Percentiles rank a stretch among this genome's conserved stretches.
These are phyloP conservation scores for Durusdinium trenchii DNA, from an alignment of 73 alveolate genomes.

Conservation along the genomic window DNA sequence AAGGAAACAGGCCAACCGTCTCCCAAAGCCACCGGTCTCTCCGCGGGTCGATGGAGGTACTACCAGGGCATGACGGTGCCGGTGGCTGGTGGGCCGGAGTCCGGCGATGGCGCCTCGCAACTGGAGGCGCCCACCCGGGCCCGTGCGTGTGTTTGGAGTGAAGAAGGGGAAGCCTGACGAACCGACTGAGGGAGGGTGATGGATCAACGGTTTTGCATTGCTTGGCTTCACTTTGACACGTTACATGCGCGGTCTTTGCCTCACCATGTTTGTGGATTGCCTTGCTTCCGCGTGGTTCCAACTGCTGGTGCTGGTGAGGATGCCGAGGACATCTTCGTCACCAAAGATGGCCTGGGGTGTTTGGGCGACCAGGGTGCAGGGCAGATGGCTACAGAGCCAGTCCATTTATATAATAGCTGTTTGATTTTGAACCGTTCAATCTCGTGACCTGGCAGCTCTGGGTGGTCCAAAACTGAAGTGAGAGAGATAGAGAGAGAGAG, in stretches of 20 bases:
- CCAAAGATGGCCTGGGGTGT: constrained; percentile 38
- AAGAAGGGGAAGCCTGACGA: too few relatives aligned
- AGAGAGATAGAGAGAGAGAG: too few relatives aligned
- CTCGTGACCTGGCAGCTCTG: neutral
- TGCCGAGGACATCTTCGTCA: constrained; percentile 89
- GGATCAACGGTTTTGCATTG: too few relatives aligned
- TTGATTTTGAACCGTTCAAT: neutral
- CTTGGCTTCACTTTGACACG: neutral
- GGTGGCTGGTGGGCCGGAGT: constrained; percentile 88
- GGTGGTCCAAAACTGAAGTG: neutral
- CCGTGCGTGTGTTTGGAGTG: neutral
- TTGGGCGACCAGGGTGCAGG: neutral
- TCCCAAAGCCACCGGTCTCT: too few relatives aligned
- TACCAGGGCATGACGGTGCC: constrained; percentile 53
- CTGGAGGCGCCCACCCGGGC: constrained; percentile 42
- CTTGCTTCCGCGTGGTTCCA: neutral
- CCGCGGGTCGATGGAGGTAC: constrained; percentile 51
- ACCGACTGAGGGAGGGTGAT: too few relatives aligned
- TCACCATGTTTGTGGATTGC: neutral
- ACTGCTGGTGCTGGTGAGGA: constrained; percentile 10
- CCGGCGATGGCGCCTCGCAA: constrained; percentile 58
- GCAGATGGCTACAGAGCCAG: neutral
- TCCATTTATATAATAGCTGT: neutral
- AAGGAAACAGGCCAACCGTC: too few relatives aligned
- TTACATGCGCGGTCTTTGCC: too few relatives aligned